Conservation (phyloP, 176 grass and related monocot genomes). For the Musa beccarii region DNA sequence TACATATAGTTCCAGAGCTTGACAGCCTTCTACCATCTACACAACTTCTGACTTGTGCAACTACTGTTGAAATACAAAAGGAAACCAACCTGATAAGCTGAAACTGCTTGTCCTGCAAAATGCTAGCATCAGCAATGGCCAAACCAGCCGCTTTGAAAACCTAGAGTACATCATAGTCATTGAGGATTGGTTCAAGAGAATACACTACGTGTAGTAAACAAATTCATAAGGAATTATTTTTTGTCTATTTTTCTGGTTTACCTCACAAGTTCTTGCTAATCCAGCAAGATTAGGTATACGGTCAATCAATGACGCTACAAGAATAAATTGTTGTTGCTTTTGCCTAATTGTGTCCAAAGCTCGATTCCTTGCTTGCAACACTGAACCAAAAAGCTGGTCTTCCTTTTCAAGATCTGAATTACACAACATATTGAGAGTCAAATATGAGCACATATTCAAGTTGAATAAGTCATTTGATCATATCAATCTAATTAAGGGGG, state of each 20-base stretch:
- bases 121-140: conserved; percentile 52
- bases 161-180: conserved; percentile 8
- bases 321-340: conserved; percentile 61
- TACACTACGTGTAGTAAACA: neutral
- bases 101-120: conserved; percentile 86
- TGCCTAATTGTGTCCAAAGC: conserved; percentile 55
- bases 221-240: neutral
- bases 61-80: neutral
- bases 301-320: conserved; percentile 76
- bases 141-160: conserved; percentile 61
- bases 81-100: conserved; percentile 64
- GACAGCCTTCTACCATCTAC: too few relatives aligned
- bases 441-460: neutral
- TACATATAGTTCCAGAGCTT: too few relatives aligned
- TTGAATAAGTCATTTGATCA: neutral
- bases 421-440: neutral
- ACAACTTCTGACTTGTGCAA: neutral
- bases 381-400: conserved; percentile 48
- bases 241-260: neutral
- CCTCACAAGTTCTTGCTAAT: conserved; percentile 80
- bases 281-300: conserved; percentile 90
- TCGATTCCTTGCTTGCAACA: conserved; percentile 61
- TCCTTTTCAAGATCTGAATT: conserved; percentile 65
- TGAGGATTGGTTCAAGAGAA: neutral
- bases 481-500: neutral